Evolutionary conservation across 768 basidiomycete genomes (phyloP), one percentile per base, ranked within the genome.

Genomic region (Rhizopogon vesiculosus): DNA sequence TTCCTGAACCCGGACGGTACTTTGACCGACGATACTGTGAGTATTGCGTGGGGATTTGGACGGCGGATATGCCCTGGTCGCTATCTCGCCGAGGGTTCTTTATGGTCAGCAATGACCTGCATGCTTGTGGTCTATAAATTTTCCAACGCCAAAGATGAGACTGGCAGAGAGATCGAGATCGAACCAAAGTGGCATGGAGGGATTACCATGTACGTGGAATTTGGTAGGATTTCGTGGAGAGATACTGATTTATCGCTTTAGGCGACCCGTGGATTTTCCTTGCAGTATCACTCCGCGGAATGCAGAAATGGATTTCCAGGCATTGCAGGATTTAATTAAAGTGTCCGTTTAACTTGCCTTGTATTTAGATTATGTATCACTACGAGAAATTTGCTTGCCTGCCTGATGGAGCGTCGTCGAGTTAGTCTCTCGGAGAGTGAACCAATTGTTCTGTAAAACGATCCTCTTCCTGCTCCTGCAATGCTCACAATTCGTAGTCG

Each of bases 1-100:
- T 75, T 68, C 56, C 66, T 69, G 15, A 35, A 42, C 10, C 15
- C 40, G 5, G 31, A 51, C n/a, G 55, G 55, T 10, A 38, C 18
- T 16, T 28, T 56, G 25, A 51, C 33, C 3, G 33, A 56, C 18
- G 55, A 51, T 42, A 51, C 41, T 16, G 55, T 29, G 10, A 22
- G 31, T 12, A 25, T 45, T 38, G 48, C 42, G 42, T 61, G 59
- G 31, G 59, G 59, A 19, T 59, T 60, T 33, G 60, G 59, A 12
- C 45, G 59, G 19, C 45, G 59, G 15, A 42, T 53, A 7, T 57
- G 59, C 15, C 50, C 52, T 25, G 55, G 59, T 15, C 35, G 45
- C 9, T 19, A 61, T 40, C 40, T 59, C 15, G 60, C 55, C 19
- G 42, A 48, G 16, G 35, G 19, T 9, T 51, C 53, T 5, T 22